Percentiles rank a stretch among this genome's conserved stretches.
Evolutionary conservation across 164 flowering plant species (phyloP).

Genomic region (Nelumbo lutea): DNA sequence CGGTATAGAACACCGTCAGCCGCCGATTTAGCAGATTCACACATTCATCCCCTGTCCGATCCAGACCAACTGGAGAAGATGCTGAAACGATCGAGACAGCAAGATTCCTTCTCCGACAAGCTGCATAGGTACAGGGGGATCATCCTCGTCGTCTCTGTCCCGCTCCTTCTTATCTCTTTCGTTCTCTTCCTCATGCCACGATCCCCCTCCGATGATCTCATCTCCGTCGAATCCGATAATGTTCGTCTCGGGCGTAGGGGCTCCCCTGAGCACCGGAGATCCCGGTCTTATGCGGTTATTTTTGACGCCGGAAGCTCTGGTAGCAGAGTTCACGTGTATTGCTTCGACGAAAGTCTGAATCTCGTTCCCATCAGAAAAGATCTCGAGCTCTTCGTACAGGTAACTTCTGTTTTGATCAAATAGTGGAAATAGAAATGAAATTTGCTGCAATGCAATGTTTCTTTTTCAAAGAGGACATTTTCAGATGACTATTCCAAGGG

Average conservation of each 20-base stretch:
- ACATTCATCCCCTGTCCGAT: constrained; percentile 18
- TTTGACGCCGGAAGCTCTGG: constrained; percentile 99
- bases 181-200: constrained; percentile 68
- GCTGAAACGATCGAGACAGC: constrained; percentile 36
- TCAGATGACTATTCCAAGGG: too few species aligned
- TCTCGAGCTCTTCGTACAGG: constrained; percentile 83
- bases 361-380: constrained; percentile 77
- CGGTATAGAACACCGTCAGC: constrained; percentile 91
- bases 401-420: constrained; percentile 6
- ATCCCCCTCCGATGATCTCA: constrained; percentile 23
- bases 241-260: constrained; percentile 21
- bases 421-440: too few species aligned
- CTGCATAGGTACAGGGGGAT: constrained; percentile 53
- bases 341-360: constrained; percentile 69
- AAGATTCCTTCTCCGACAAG: constrained; percentile 54
- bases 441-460: too few species aligned
- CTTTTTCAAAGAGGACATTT: too few species aligned
- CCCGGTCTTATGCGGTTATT: constrained; percentile 60
- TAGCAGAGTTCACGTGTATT: constrained; percentile 83
- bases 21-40: constrained; percentile 64
- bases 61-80: constrained; percentile 21
- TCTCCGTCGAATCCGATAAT: constrained; percentile 1
- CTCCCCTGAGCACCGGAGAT: constrained; percentile 15
- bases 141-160: constrained; percentile 55
- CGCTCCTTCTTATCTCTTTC: constrained; percentile 54